A percentile compares a stretch with the other conserved stretches of the same genome.
phyloP scores from a whole-genome alignment of 208 protist genomes.

The Herpetomonas samuelpessoai region DNA sequence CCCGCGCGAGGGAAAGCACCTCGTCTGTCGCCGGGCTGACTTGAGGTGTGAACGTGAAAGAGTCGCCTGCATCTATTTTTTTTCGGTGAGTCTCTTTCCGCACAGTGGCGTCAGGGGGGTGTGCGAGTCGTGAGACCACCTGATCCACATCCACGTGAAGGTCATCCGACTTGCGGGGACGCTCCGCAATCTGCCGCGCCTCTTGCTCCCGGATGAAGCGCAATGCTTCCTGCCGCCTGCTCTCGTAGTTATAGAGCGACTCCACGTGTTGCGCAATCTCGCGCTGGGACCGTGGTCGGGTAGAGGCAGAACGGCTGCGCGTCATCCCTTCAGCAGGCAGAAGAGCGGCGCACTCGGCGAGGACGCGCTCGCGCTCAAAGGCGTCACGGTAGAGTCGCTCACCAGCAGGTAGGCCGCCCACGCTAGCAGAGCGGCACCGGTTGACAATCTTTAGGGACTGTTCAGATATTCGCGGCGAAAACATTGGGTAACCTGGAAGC shows the following conservation, averaged over 20 bases:
- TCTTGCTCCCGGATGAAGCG: constrained; percentile 25
- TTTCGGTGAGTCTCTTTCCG: not conserved
- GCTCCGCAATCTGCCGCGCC: constrained; percentile 8
- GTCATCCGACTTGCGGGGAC: not conserved
- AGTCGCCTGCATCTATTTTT: not conserved
- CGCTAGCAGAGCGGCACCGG: constrained; percentile 23
- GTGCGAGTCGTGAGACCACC: constrained; percentile 42
- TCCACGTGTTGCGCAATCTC: constrained; percentile 55
- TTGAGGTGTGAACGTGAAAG: not conserved
- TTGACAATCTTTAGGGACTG: constrained; percentile 44
- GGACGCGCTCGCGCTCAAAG: constrained; percentile 20
- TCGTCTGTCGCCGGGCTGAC: not conserved
- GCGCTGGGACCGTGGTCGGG: constrained; percentile 20
- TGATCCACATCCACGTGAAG: constrained; percentile 32
- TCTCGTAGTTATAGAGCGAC: constrained; percentile 43
- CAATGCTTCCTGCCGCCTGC: constrained; percentile 32
- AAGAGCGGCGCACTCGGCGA: not conserved
- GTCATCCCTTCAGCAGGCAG: not conserved
- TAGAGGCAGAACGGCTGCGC: too few species aligned
- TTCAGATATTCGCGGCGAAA: constrained; percentile 36
- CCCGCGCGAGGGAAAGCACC: not conserved
- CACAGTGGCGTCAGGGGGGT: not conserved
- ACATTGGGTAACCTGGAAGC: constrained; percentile 7
- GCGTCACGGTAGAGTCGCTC: constrained; percentile 53
- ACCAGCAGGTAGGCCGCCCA: constrained; percentile 18